phyloP scores from a whole-genome alignment of 306 rosid species.

The Potentilla sterilis region DNA sequence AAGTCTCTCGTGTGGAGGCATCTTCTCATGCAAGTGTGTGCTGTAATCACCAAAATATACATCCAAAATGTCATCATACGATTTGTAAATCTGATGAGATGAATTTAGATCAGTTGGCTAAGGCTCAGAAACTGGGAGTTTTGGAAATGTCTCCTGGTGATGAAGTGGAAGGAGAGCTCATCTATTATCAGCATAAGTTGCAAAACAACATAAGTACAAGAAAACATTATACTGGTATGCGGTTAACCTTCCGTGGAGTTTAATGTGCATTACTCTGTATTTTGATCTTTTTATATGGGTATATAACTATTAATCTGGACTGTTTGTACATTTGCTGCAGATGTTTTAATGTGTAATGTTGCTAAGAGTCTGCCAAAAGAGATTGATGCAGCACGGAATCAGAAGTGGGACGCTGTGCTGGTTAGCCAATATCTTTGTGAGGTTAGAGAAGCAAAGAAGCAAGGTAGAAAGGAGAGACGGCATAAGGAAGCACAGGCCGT shows the following conservation, averaged over 20 bases:
- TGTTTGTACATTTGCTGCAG: constrained; percentile 50
- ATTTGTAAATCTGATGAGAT: constrained; percentile 38
- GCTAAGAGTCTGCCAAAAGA: constrained; percentile 73
- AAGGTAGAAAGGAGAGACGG: constrained; percentile 88
- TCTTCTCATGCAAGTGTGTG: constrained; percentile 43
- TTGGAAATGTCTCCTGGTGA: constrained; percentile 59
- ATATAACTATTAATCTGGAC: constrained; percentile 20
- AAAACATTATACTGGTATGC: constrained; percentile 61
- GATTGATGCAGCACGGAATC: constrained; percentile 57
- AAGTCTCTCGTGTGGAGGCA: constrained; percentile 39
- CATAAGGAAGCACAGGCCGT: constrained; percentile 98
- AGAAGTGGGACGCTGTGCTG: constrained; percentile 84
- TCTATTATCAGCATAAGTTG: constrained; percentile 71
- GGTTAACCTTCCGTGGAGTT: constrained; percentile 15
- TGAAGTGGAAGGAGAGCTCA: constrained; percentile 86
- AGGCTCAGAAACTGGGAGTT: constrained; percentile 45
- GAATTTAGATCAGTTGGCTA: constrained; percentile 42
- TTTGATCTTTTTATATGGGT: background rate
- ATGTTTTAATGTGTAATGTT: constrained; percentile 55
- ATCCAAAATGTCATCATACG: constrained; percentile 32
- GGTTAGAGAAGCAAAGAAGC: constrained; percentile 95
- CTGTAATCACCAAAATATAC: constrained; percentile 46
- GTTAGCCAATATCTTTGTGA: constrained; percentile 70
- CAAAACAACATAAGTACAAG: constrained; percentile 59
- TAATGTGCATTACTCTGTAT: constrained; percentile 1